phyloP scores from a whole-genome alignment of 345 rosid genomes.

The Populus simonii region DNA sequence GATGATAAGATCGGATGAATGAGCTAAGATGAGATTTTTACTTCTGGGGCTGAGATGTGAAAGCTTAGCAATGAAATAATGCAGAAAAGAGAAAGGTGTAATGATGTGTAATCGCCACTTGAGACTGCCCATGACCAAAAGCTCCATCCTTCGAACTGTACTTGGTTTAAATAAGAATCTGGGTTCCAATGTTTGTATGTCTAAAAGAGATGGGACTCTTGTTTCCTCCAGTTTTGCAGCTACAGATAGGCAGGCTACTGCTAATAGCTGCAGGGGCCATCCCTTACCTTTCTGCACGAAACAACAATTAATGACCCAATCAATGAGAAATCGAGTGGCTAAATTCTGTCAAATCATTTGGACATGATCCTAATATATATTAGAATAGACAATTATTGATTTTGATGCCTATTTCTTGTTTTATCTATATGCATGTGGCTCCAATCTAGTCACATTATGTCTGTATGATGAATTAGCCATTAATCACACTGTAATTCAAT shows the following conservation, averaged over 20 bases:
- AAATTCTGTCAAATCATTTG: too few species aligned
- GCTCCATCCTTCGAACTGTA: conserved; percentile 37
- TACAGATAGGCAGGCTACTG: conserved; percentile 37
- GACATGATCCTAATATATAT: too few species aligned
- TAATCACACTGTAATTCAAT: too few species aligned
- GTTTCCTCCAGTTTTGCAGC: conserved; percentile 50
- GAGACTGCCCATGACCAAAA: conserved; percentile 33
- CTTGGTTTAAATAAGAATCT: conserved; percentile 21
- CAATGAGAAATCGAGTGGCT: too few species aligned
- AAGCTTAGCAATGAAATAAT: conserved; percentile 22
- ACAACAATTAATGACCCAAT: neutral
- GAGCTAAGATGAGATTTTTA: neutral
- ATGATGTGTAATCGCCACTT: conserved; percentile 34
- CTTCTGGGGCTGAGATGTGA: conserved; percentile 4
- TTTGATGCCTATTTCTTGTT: too few species aligned
- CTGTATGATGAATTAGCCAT: too few species aligned
- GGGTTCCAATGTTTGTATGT: conserved; percentile 30
- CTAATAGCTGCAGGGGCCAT: conserved; percentile 40
- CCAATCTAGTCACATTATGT: too few species aligned
- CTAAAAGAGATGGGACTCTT: conserved; percentile 30
- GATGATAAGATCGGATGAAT: conserved; percentile 22
- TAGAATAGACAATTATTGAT: too few species aligned
- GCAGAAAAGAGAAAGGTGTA: conserved; percentile 36
- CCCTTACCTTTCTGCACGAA: conserved; percentile 22
- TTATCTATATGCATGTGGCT: too few species aligned